Base-by-base conservation (phyloP, 441 rosid species). In the Erodium texanum region DNA sequence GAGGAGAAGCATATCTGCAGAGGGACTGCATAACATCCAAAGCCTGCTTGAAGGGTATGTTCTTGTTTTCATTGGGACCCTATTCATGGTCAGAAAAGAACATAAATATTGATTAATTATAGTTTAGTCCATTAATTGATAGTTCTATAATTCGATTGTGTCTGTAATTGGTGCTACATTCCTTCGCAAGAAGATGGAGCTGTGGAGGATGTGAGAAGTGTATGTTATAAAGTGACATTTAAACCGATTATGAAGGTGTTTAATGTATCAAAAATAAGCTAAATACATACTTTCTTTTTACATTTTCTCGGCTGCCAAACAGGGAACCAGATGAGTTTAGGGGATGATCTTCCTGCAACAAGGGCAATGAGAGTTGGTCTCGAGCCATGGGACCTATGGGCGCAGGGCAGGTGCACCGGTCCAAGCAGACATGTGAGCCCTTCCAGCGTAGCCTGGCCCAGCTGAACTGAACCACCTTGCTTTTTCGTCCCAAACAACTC, bases 381-480 rank as follows among this genome's bases (percentile, higher is more conserved):
- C 85, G 7, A 89, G 82, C 97, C 98, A 90, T 24, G 96, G 96
- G 41, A 83, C 68, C 80, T 77, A 73, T 90, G 96, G 8, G 89
- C 83, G 72, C 96, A 93, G 0, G 85, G 88, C 7, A 86, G 66
- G 24, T 76, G 77, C 89, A 85, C 73, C 43, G 52, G 34, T 93
- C 97, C 36, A 90, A 64, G 70, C 98, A 93, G 34, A 89, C 83
- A 7, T 86, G 87, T 24, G 66, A 41, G 0, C 80, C 81, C 63
- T 81, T 83, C 95, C 93, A 83, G 24, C 82, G 73, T 70, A 86
- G 48, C 71, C 73, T 85, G 27, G 70, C 66, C 92, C 92, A 90
- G 38, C 80, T 76, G 64, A 80, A 76, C 74, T 70, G 71, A 66
- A 61, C 77, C 77, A 15, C 72, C 70, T 3, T 15, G 3, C 77